Base-by-base conservation (phyloP, 371 early-diverging fungal genomes). In the Coemansia sp. region DNA sequence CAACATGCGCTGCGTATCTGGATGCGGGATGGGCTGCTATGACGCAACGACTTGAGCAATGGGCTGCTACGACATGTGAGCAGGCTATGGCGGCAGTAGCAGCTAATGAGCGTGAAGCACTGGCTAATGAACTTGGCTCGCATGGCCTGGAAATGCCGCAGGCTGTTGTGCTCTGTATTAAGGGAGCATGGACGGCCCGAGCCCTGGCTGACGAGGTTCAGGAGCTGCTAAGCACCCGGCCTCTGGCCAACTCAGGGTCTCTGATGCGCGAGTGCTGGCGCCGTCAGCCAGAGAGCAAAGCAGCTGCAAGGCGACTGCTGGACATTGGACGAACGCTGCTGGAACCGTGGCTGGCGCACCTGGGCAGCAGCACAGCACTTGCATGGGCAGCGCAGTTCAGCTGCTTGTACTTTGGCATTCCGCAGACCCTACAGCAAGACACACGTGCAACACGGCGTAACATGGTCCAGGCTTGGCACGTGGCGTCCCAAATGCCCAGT, bases 251-350 rank as follows among this genome's bases (percentile, higher is more conserved):
- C 33, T 8, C 7, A 8, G 33, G 33, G 9, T 37, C 53, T 50
- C 56, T 68, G 40, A 23, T 75, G 65, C 68, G 65, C 59, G 65
- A 51, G 23, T 58, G 68, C 68, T 75, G 77, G 77, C 14, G 18
- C 47, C 58, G 54, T 64, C 64, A 67, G 39, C 62, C 42, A 3
- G 25, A 16, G 14, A 25, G 1, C 7, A 57, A 18, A n/a, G 20
- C 11, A n/a, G 58, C 69, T 14, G 16, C 62, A 9, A 21, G n/a
- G 5, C 20, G 30, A 30, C 68, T 75, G 48, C 64, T 39, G 2
- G 16, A 11, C 6, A 20, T 48, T 1, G 51, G 54, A 5, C 48
- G 21, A 4, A 42, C 9, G 21, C 62, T 75, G 42, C 64, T 75
- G 59, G 48, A 1, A 59, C 72, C 77, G 16, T 71, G 72, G 77